These are phyloP conservation scores for Sordariomycetes sp. DNA, from an alignment of 2,329 filamentous ascomycete species.

Conservation along the genomic window DNA sequence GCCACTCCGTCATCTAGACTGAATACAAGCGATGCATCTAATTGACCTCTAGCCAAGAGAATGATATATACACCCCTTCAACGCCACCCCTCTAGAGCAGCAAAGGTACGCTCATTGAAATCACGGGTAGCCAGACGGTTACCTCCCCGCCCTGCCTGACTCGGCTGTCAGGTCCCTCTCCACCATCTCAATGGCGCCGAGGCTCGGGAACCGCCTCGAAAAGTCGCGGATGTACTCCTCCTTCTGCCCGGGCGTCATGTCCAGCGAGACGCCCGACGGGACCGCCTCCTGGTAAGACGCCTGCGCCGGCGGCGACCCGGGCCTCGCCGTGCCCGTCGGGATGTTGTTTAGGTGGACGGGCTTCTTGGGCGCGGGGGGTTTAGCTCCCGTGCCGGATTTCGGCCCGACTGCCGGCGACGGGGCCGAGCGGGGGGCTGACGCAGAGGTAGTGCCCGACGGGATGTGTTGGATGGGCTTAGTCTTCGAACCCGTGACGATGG, in stretches of 20 bases:
- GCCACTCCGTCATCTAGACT: not conserved
- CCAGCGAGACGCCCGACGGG: slow-evolving; percentile 24
- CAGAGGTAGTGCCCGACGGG: slow-evolving; percentile 4
- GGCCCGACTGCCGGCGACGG: not conserved
- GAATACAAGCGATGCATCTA: not conserved
- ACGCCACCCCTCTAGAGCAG: not conserved
- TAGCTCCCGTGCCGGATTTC: slow-evolving; percentile 9
- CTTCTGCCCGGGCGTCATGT: slow-evolving; percentile 43
- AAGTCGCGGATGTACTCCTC: slow-evolving; percentile 61
- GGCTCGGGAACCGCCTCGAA: slow-evolving; percentile 72
- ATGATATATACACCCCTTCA: not conserved
- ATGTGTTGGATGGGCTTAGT: slow-evolving; percentile 7
- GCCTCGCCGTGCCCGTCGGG: slow-evolving; percentile 24
- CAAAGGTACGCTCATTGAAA: not conserved
- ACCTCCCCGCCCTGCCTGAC: slow-evolving; percentile 11
- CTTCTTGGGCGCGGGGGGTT: slow-evolving; percentile 46
- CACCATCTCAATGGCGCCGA: slow-evolving; percentile 80
- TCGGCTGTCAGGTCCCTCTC: slow-evolving; percentile 43
- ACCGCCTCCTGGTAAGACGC: slow-evolving; percentile 21
- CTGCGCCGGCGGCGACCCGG: slow-evolving; percentile 14
- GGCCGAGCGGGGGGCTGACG: not conserved
- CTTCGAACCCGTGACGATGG: slow-evolving; percentile 16
- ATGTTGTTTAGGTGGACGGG: slow-evolving; percentile 46
- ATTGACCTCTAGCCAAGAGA: not conserved
- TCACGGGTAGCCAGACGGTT: slow-evolving; percentile 9